phyloP scores from a whole-genome alignment of 2,329 filamentous ascomycete species.

The Hyphodiscus sp. region DNA sequence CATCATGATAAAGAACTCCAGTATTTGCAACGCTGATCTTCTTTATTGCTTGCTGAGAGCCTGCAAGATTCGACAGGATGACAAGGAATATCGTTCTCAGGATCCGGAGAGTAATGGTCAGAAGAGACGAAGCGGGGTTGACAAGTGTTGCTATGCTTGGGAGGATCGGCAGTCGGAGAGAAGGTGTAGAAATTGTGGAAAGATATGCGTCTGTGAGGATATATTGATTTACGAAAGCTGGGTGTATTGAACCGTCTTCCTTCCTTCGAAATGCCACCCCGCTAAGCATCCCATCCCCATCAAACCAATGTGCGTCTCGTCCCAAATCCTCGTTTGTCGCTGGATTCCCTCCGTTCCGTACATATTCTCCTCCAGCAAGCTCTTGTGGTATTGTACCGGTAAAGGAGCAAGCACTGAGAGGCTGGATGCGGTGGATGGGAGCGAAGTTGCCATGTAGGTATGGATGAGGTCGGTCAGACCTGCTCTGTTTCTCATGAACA shows the following conservation, averaged over 20 bases:
- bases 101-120: conserved; percentile 43
- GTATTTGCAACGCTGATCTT: conserved; percentile 69
- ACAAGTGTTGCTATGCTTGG: conserved; percentile 63
- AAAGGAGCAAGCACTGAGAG: conserved; percentile 50
- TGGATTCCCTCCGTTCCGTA: conserved; percentile 66
- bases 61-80: conserved; percentile 49
- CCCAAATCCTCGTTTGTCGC: conserved; percentile 53
- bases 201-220: conserved; percentile 61
- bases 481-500: conserved; percentile 19
- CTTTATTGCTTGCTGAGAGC: conserved; percentile 50
- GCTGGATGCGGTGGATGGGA: conserved; percentile 49
- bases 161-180: conserved; percentile 49
- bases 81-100: conserved; percentile 52
- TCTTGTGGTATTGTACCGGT: conserved; percentile 56
- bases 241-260: conserved; percentile 38
- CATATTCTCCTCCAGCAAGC: conserved; percentile 62
- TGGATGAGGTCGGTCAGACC: conserved; percentile 22
- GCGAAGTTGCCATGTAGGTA: conserved; percentile 66
- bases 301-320: conserved; percentile 66
- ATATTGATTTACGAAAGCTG: conserved; percentile 64
- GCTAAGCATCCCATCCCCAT: conserved; percentile 68
- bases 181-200: conserved; percentile 41
- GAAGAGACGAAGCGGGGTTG: conserved; percentile 47
- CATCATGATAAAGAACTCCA: conserved; percentile 59
- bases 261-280: conserved; percentile 54